These are phyloP conservation scores for Hypoxylon sp. DNA, from an alignment of 2,329 filamentous ascomycete species.

Conservation along the genomic window DNA sequence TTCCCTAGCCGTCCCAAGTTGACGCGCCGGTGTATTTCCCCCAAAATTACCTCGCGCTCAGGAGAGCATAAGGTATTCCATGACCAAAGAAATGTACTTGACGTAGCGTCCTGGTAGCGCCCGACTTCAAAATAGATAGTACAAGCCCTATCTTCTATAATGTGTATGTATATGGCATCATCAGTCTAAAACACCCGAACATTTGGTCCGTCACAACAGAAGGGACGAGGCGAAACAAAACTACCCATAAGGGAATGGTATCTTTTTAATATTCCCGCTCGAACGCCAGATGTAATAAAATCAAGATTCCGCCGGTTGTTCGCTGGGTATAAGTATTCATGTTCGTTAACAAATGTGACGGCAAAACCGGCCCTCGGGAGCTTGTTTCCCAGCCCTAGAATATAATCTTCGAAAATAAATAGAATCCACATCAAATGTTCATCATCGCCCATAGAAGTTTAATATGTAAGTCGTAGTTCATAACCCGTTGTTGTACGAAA, in stretches of 20 bases:
- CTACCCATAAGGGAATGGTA: constrained; percentile 51
- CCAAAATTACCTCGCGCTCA: constrained; percentile 25
- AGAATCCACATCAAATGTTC: constrained; percentile 29
- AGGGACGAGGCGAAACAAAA: constrained; percentile 44
- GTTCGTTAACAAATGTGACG: constrained; percentile 45
- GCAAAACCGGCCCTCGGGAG: constrained; percentile 24
- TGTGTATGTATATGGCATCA: constrained; percentile 43
- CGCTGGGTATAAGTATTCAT: constrained; percentile 46
- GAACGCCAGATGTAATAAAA: constrained; percentile 50
- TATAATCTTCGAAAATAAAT: constrained; percentile 42
- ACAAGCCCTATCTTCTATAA: constrained; percentile 43
- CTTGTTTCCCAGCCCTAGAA: constrained; percentile 31
- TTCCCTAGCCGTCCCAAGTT: constrained; percentile 13
- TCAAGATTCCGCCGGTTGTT: constrained; percentile 46
- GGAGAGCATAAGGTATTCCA: constrained; percentile 39
- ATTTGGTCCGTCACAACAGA: constrained; percentile 40
- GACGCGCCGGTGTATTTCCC: constrained; percentile 22
- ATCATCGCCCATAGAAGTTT: constrained; percentile 47
- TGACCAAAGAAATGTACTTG: constrained; percentile 31
- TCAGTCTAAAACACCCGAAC: constrained; percentile 44
- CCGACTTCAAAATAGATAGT: constrained; percentile 36
- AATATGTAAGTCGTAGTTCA: constrained; percentile 66
- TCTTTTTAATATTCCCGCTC: constrained; percentile 49
- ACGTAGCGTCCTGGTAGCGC: constrained; percentile 32
- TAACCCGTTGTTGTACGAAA: constrained; percentile 56